Base-by-base conservation (phyloP, 2,329 filamentous ascomycete genomes). In the Talaromyces sp. region DNA sequence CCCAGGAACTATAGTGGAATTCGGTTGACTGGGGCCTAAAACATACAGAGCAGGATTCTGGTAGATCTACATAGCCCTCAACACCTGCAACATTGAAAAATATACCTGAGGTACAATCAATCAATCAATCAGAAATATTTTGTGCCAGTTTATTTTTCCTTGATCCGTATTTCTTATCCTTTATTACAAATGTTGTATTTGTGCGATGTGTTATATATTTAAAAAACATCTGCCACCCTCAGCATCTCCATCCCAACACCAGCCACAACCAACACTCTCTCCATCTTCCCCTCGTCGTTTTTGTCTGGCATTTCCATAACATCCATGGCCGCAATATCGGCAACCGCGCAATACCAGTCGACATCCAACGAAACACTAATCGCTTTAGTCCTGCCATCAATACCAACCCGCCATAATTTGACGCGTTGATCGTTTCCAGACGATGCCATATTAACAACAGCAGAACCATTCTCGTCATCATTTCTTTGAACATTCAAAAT, bases 291-390 rank as follows among this genome's bases (percentile, higher is more conserved):
- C 6, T 27, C 14, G 5, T 16, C 1, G 3, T 10, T 34, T 30
- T 8, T 8, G 16, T 44, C 51, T 3, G 18, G 28, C 34, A 61
- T 31, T 7, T 60, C 44, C 57, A 79, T 65, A 31, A 50, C 55
- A n/a, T 77, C 78, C 69, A 86, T 71, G 31, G 78, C 77, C 2
- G 83, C 82, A 18, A 84, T 78, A 72, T 87, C 85, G 14, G 84
- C 84, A 3, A 87, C 82, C 30, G 78, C 73, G 23, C 81, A 84
- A 63, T 77, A 78, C 53, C 64, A 62, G 58, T 78, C 70, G 5
- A 69, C 42, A 27, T 69, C 14, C 27, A 71, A 68, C 9, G 66
- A 51, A 40, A 75, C 65, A 9, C 59, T 61, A 8, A 75, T 70
- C 6, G 55, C 66, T 27, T 71, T 61, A 23, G 23, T 16, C 3